These are phyloP conservation scores for Volvariella volvacea DNA, from an alignment of 1,284 basidiomycete species.

Conservation along the genomic window DNA sequence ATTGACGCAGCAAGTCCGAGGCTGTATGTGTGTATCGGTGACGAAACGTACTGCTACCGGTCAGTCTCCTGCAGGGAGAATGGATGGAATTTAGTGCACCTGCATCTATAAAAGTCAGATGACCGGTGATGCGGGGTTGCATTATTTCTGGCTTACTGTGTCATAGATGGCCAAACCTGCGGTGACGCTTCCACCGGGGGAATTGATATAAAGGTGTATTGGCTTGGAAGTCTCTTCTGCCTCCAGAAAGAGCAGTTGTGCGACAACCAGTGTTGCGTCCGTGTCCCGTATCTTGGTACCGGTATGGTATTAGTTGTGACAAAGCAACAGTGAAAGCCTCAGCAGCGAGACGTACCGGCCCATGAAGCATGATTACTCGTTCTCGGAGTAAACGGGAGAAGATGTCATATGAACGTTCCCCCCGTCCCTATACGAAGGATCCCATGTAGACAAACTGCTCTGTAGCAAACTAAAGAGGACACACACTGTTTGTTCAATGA, in stretches of 20 bases:
- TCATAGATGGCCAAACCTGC: conserved; percentile 94
- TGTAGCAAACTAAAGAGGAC: background rate
- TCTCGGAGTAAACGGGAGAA: conserved; percentile 87
- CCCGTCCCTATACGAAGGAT: conserved; percentile 59
- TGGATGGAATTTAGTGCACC: conserved; percentile 31
- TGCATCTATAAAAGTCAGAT: conserved; percentile 53
- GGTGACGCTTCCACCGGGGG: conserved; percentile 89
- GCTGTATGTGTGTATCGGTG: conserved; percentile 92
- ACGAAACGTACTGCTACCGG: conserved; percentile 70
- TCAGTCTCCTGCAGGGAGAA: conserved; percentile 8
- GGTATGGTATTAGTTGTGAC: conserved; percentile 4
- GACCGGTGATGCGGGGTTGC: conserved; percentile 6
- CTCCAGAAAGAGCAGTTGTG: conserved; percentile 89
- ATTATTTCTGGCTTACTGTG: conserved; percentile 53
- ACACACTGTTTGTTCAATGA: conserved; percentile 86
- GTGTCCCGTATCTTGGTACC: conserved; percentile 72
- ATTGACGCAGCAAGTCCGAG: conserved; percentile 90
- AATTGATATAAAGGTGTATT: conserved; percentile 92
- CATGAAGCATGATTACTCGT: conserved; percentile 89
- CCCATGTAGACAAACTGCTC: background rate
- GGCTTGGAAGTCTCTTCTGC: conserved; percentile 89
- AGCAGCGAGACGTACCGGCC: conserved; percentile 53
- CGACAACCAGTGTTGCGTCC: conserved; percentile 79
- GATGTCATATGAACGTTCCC: conserved; percentile 92
- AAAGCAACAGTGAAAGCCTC: conserved; percentile 6